These are phyloP conservation scores for Plenodomus tracheiphilus DNA, from an alignment of 2,329 filamentous ascomycete species.

Conservation along the genomic window DNA sequence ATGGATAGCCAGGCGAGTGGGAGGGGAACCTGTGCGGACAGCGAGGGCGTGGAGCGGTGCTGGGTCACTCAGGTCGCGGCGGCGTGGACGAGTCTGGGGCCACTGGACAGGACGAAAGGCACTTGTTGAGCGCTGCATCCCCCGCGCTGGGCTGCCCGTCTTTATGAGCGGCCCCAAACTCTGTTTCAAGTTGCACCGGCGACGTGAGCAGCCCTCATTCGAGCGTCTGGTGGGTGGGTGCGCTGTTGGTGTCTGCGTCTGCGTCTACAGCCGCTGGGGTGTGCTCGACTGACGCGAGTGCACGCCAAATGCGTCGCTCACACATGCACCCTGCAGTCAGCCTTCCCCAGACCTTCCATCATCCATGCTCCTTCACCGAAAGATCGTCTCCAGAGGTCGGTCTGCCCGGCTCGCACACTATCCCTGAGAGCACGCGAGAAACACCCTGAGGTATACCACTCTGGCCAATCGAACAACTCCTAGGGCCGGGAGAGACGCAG, in stretches of 20 bases:
- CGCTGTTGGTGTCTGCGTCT: conserved; percentile 16
- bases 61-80: conserved; percentile 12
- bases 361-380: background rate
- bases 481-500: background rate
- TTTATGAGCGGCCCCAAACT: conserved; percentile 29
- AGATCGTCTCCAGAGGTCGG: background rate
- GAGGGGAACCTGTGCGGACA: background rate
- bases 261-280: conserved; percentile 14
- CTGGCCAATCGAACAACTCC: background rate
- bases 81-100: conserved; percentile 14
- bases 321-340: conserved; percentile 20
- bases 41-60: conserved; percentile 8
- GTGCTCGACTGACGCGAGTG: conserved; percentile 4
- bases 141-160: conserved; percentile 36
- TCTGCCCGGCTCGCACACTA: background rate
- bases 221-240: conserved; percentile 18
- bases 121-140: conserved; percentile 11
- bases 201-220: conserved; percentile 30
- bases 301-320: conserved; percentile 16
- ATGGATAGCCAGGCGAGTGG: conserved; percentile 1
- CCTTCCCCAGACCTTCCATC: background rate
- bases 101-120: conserved; percentile 15
- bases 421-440: background rate
- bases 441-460: background rate
- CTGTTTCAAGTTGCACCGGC: conserved; percentile 35